Base-by-base conservation (phyloP, 2,329 filamentous ascomycete genomes). In the Byssoonygena ceratinophila region DNA sequence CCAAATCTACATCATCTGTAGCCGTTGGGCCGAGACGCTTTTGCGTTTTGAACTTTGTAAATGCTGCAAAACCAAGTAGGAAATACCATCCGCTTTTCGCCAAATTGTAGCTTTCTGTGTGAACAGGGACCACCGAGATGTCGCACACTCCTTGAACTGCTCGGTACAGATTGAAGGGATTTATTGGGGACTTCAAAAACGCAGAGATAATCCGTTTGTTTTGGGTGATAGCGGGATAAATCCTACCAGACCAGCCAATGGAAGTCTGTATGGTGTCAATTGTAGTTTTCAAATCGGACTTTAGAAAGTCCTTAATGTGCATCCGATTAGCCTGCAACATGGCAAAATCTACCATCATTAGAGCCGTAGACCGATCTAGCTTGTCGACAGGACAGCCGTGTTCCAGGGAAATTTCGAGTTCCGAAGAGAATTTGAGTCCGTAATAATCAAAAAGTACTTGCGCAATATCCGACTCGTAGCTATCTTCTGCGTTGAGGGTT, bases 251-350 rank as follows among this genome's bases (percentile, higher is more conserved):
- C 16, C 73, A 69, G 1, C 87, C 88, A 51, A 97, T 84, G 4
- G 87, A 84, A 59, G 87, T 83, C 65, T 97, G 90, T 69, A 98
- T 87, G 59, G 90, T 89, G 54, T 98, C 92, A 54, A 98, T 92
- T 0, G 89, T 88, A 14, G 77, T 81, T 65, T 91, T 94, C 51
- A 98, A 74, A 52, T 97, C 88, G 14, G 89, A 92, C 66, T 94
- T 97, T 14, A 89, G 80, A 16, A 97, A 72, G 59, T 97, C 92
- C 62, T 91, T 94, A 72, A 94, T 85, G 20, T 87, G 83, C 74
- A 96, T 84, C 56, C 85, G 83, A 46, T 84, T 83, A 1, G 87
- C 87, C 54, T 96, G 81, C 32, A 80, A 74, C 63, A 94, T 84
- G 34, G 97, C 80, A 62, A 90, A 86, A 56, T 94, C 86, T 9